Base-by-base conservation (phyloP, 2,329 filamentous ascomycete genomes). In the Ascocoryne sarcoides region DNA sequence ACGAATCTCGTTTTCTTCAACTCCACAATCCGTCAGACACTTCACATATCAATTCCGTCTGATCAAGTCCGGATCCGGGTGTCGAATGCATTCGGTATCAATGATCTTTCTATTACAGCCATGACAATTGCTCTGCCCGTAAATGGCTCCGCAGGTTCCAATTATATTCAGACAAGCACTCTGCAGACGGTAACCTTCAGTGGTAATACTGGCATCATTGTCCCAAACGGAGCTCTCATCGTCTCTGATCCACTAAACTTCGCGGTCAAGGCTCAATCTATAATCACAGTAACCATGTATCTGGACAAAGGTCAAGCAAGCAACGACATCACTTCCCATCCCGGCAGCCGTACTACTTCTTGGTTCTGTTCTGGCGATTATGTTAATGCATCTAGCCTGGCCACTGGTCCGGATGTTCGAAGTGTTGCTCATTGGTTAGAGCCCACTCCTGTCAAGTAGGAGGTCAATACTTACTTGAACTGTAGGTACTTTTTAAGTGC, bases 11-110 rank as follows among this genome's bases (percentile, higher is more conserved):
- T 75, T 4, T 80, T 82, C 54, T 61, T 63, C 33, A 73, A 82
- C 51, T 70, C 75, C 2, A 82, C 79, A 0, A 68, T 84, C 46
- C 76, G 79, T 2, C 79, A 84, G 58, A 83, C 79, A 0, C 56
- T 82, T 10, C 73, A 76, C 47, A 63, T 79, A 49, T 75, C 76
- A 5, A 65, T 79, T 4, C 69, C 66, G 1, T 69, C 72, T 3
- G 61, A 68, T 2, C 67, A 73, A 16, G 68, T 83, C 45, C 74
- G 79, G 8, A 60, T 84, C 26, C 72, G 75, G 33, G 65, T 84
- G 37, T 80, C 76, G 32, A 84, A 84, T 54, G 73, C 70, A 0
- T 83, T 84, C 48, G 78, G 80, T 2, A 57, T 66, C 2, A 75
- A 68, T 26, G 69, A 76, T 46, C 63, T 84, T 2, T 69, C 73